Percentiles rank a stretch among this genome's conserved stretches.
These are phyloP conservation scores for Glonium stellatum DNA, from an alignment of 495 filamentous ascomycete species.

Conservation along the genomic window DNA sequence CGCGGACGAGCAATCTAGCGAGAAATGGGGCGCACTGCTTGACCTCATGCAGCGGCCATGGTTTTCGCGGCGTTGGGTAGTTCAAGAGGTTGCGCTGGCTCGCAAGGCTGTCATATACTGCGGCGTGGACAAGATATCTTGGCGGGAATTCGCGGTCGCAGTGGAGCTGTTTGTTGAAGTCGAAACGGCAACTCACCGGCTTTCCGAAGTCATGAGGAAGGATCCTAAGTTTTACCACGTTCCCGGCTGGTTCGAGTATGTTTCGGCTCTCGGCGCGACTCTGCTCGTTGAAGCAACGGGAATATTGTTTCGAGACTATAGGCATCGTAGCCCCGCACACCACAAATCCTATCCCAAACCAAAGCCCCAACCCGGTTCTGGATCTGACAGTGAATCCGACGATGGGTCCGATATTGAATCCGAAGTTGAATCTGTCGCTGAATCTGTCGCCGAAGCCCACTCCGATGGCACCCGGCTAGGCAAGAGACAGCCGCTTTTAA, in stretches of 20 bases:
- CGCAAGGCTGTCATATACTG: slow-evolving; percentile 4
- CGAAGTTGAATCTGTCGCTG: too few relatives aligned
- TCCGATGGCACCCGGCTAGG: too few relatives aligned
- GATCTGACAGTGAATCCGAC: too few relatives aligned
- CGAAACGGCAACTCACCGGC: slow-evolving; percentile 8
- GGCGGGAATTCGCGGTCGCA: slow-evolving; percentile 4
- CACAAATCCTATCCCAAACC: too few relatives aligned
- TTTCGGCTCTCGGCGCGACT: slow-evolving; percentile 30
- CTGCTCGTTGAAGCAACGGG: slow-evolving; percentile 32
- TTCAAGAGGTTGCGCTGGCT: slow-evolving; percentile 13
- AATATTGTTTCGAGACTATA: slow-evolving; percentile 25
- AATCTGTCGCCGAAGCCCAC: too few relatives aligned
- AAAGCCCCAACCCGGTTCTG: too few relatives aligned
- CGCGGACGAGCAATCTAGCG: neutral
- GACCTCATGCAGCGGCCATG: slow-evolving; percentile 8
- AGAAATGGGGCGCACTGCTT: slow-evolving; percentile 6
- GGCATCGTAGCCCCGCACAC: too few relatives aligned
- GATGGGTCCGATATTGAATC: too few relatives aligned
- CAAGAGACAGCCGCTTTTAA: slow-evolving; percentile 3
- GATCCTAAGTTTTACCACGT: slow-evolving; percentile 1
- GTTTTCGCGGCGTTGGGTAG: slow-evolving; percentile 9
- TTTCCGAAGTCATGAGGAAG: slow-evolving; percentile 11
- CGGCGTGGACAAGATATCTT: slow-evolving; percentile 1
- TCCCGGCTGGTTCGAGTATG: slow-evolving; percentile 20
- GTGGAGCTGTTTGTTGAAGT: slow-evolving; percentile 9